These are phyloP conservation scores for Pterulicium gracile DNA, from an alignment of 1,284 basidiomycete species.

Conservation along the genomic window DNA sequence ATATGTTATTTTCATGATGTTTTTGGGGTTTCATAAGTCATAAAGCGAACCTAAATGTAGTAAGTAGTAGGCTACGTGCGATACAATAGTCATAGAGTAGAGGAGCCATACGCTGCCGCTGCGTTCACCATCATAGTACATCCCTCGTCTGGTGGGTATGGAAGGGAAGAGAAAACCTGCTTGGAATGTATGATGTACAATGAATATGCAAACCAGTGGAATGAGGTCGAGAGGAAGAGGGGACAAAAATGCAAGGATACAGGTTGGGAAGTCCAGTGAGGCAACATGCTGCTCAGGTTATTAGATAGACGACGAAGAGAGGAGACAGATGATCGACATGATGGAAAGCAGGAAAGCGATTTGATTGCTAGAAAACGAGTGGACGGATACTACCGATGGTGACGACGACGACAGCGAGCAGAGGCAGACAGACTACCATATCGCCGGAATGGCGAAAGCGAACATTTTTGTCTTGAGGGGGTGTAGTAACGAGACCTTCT, in stretches of 20 bases:
- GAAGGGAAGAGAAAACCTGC: neutral
- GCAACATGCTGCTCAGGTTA: no score
- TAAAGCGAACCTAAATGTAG: no score
- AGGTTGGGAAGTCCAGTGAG: no score
- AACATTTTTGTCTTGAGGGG: conserved; percentile 33
- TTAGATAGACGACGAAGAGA: no score
- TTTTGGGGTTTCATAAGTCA: no score
- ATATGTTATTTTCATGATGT: no score
- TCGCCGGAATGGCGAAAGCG: conserved; percentile 32
- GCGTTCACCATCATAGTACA: no score
- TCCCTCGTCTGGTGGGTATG: no score
- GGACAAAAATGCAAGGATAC: neutral
- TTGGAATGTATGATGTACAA: neutral
- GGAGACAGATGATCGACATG: no score
- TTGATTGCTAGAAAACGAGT: neutral
- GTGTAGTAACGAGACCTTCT: conserved; percentile 16
- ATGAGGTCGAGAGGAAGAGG: neutral
- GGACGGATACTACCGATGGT: neutral
- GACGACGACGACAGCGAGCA: conserved; percentile 2
- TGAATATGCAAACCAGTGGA: neutral
- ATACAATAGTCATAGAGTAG: no score
- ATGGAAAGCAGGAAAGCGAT: neutral
- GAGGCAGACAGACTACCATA: conserved; percentile 27
- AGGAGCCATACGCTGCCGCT: no score
- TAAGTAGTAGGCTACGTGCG: no score